Percentiles rank a stretch among this genome's conserved stretches.
phyloP scores from a whole-genome alignment of 2,329 filamentous ascomycete species.

The Microdochium paspali region DNA sequence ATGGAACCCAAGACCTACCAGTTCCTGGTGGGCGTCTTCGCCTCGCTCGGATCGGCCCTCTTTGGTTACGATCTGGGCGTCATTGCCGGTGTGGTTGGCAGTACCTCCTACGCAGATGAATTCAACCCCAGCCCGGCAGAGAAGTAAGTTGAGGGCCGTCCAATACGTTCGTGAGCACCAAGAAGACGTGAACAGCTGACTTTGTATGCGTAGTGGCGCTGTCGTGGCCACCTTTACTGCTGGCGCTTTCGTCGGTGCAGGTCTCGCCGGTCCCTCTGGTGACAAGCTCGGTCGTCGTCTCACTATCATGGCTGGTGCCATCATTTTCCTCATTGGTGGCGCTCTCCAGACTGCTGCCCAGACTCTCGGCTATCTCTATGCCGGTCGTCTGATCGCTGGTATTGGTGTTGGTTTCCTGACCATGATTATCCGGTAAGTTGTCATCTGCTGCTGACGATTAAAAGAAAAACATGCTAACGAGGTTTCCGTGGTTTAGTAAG shows the following conservation, averaged over 20 bases:
- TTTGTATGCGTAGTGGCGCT: slow-evolving; percentile 38
- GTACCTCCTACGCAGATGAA: slow-evolving; percentile 28
- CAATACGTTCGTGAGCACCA: neutral
- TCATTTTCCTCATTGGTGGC: slow-evolving; percentile 66
- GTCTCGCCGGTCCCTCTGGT: slow-evolving; percentile 46
- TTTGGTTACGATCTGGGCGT: slow-evolving; percentile 48
- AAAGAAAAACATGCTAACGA: slow-evolving; percentile 33
- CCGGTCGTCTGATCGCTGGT: slow-evolving; percentile 61
- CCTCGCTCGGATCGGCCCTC: slow-evolving; percentile 43
- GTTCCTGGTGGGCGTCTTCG: slow-evolving; percentile 44
- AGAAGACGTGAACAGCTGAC: slow-evolving; percentile 5
- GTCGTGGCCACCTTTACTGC: slow-evolving; percentile 75
- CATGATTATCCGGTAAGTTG: slow-evolving; percentile 28
- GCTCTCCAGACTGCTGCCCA: slow-evolving; percentile 62
- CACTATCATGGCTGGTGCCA: slow-evolving; percentile 63
- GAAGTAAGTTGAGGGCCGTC: slow-evolving; percentile 18
- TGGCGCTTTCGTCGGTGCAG: slow-evolving; percentile 52
- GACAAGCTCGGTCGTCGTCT: slow-evolving; percentile 50
- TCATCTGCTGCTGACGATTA: neutral
- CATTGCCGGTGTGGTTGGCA: slow-evolving; percentile 41
- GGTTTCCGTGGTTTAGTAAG: slow-evolving; percentile 1
- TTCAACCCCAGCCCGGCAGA: slow-evolving; percentile 28
- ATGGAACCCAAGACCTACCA: slow-evolving; percentile 24
- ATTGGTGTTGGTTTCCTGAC: slow-evolving; percentile 41
- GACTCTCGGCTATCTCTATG: slow-evolving; percentile 51